A percentile compares a stretch with the other conserved stretches of the same genome.
Conservation (phyloP, 2,329 filamentous ascomycete genomes). For the Ophiostoma himal-ulmi region DNA sequence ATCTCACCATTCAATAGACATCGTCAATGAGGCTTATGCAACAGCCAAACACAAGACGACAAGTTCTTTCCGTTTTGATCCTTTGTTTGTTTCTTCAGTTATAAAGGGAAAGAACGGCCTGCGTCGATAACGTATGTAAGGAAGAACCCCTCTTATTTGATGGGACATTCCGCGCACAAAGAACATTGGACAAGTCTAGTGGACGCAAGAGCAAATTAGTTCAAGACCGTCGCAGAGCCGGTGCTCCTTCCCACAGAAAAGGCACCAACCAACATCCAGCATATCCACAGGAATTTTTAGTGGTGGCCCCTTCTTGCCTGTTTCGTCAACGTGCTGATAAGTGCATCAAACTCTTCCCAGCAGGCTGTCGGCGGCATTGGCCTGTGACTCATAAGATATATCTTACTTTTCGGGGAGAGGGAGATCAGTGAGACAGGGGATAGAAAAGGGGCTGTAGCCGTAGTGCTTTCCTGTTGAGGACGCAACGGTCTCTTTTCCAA, state of each 20-base stretch:
- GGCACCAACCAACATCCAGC: not conserved
- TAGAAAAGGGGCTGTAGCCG: not conserved
- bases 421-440: not conserved
- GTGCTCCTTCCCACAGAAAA: not conserved
- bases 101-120: not conserved
- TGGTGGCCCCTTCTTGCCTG: not conserved
- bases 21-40: not conserved
- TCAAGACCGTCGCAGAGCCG: not conserved
- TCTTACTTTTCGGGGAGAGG: not conserved
- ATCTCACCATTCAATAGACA: not conserved
- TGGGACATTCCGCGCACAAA: conserved; percentile 5
- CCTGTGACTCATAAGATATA: conserved; percentile 2
- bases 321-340: not conserved
- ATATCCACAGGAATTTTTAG: not conserved
- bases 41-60: not conserved
- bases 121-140: not conserved
- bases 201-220: not conserved
- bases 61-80: not conserved
- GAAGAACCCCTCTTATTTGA: not conserved
- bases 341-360: not conserved
- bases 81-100: not conserved
- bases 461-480: not conserved
- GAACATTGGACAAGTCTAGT: not conserved
- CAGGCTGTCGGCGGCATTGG: not conserved
- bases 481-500: not conserved